phyloP scores from a whole-genome alignment of 2,329 filamentous ascomycete species.

The Penicillium decumbens region DNA sequence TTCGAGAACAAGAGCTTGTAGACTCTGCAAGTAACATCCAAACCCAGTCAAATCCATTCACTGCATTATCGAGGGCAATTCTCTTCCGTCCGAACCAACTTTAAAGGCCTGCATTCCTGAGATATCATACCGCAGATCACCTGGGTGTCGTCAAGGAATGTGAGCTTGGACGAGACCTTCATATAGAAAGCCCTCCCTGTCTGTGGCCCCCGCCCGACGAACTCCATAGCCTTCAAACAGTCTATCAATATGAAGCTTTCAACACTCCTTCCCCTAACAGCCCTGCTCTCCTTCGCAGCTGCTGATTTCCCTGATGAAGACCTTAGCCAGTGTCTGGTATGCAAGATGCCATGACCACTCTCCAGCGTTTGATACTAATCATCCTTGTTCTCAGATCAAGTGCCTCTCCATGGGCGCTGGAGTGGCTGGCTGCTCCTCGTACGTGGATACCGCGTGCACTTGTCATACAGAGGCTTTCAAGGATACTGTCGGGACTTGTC shows the following conservation, averaged over 20 bases:
- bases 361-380: slow-evolving; percentile 3
- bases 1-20: background rate
- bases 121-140: background rate
- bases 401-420: slow-evolving; percentile 14
- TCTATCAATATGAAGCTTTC: slow-evolving; percentile 18
- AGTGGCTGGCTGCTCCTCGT: slow-evolving; percentile 16
- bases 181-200: background rate
- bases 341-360: background rate
- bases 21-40: background rate
- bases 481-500: slow-evolving; percentile 12
- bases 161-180: background rate
- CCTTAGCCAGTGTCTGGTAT: slow-evolving; percentile 15
- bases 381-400: background rate
- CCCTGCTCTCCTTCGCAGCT: slow-evolving; percentile 13
- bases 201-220: background rate
- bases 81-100: background rate
- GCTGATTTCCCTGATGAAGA: slow-evolving; percentile 8
- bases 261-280: slow-evolving; percentile 15
- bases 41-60: background rate
- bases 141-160: background rate
- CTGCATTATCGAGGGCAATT: background rate
- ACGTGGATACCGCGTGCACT: slow-evolving; percentile 15
- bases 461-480: slow-evolving; percentile 17
- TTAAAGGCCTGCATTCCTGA: background rate
- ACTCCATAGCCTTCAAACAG: background rate